These are phyloP conservation scores for Isabelozyma heimii DNA, from an alignment of 805 yeast genomes.

Conservation along the genomic window DNA sequence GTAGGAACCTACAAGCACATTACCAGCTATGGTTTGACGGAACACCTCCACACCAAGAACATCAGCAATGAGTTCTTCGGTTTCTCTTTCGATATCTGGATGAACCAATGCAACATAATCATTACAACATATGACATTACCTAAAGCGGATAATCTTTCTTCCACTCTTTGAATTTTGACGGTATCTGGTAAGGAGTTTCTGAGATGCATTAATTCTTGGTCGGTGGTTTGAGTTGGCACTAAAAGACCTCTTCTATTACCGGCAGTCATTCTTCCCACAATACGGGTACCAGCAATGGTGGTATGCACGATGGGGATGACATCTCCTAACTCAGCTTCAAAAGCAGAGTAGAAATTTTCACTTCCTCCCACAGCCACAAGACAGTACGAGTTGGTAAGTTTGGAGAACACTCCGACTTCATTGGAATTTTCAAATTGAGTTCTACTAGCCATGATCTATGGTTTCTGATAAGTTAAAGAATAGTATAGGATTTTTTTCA, in stretches of 20 bases:
- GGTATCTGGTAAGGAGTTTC: slow-evolving; percentile 93
- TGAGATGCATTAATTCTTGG: slow-evolving; percentile 94
- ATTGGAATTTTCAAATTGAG: slow-evolving; percentile 48
- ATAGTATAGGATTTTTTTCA: slow-evolving; percentile 1
- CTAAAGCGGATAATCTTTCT: slow-evolving; percentile 94
- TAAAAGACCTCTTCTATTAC: slow-evolving; percentile 93
- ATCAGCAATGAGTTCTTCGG: slow-evolving; percentile 97
- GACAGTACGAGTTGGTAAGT: slow-evolving; percentile 91
- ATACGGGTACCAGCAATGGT: slow-evolving; percentile 98
- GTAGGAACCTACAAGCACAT: slow-evolving; percentile 95
- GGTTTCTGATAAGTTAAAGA: slow-evolving; percentile 1
- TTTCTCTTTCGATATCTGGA: slow-evolving; percentile 98
- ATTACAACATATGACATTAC: slow-evolving; percentile 97
- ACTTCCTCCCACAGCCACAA: slow-evolving; percentile 97
- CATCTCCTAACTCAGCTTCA: slow-evolving; percentile 96
- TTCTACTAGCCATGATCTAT: slow-evolving; percentile 41
- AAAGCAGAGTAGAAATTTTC: slow-evolving; percentile 83
- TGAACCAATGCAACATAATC: slow-evolving; percentile 98
- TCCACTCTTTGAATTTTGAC: slow-evolving; percentile 97
- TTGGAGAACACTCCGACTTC: slow-evolving; percentile 91
- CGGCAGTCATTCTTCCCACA: slow-evolving; percentile 97
- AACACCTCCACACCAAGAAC: slow-evolving; percentile 98
- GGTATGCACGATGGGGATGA: slow-evolving; percentile 93
- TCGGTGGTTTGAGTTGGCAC: slow-evolving; percentile 98
- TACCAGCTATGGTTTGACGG: slow-evolving; percentile 98